A percentile compares a stretch with the other conserved stretches of the same genome.
Evolutionary conservation across 306 rosid species (phyloP).

Genomic region (Quercus cerris): DNA sequence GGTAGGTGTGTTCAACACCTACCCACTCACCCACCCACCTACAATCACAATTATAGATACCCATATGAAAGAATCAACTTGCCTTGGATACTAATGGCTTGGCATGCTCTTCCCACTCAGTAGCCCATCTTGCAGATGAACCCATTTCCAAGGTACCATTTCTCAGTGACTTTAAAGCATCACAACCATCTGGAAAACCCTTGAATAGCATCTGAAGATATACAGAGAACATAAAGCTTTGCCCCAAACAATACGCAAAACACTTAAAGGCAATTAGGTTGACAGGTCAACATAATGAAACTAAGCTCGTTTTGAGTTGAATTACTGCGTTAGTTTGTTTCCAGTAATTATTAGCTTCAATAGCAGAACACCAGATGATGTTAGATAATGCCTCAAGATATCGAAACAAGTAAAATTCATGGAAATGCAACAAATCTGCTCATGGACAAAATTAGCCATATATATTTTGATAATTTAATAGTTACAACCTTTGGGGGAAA

Average conservation of each 20-base stretch:
- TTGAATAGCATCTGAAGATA: conserved; percentile 68
- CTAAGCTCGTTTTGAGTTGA: not conserved
- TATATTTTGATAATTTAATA: no score
- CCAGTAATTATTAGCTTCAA: not conserved
- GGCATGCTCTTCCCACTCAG: conserved; percentile 93
- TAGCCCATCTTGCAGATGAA: conserved; percentile 70
- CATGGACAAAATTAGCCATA: no score
- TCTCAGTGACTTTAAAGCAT: conserved; percentile 51
- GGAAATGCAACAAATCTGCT: not conserved
- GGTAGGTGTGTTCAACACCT: no score
- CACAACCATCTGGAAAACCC: conserved; percentile 82
- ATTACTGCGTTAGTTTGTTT: not conserved
- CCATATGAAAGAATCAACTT: conserved; percentile 21
- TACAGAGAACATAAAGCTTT: conserved; percentile 17
- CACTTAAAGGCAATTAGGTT: not conserved
- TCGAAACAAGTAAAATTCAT: not conserved
- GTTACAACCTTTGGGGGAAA: no score
- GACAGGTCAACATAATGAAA: not conserved
- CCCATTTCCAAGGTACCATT: conserved; percentile 64
- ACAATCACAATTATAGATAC: not conserved
- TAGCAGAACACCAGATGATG: not conserved
- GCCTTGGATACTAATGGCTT: conserved; percentile 76
- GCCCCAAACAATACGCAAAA: not conserved
- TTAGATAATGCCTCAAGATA: not conserved
- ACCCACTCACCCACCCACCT: no score